Evolutionary conservation across 2,329 filamentous ascomycete species (phyloP), one percentile per base, ranked within the genome.

Genomic region (Scedosporium dehoogii): DNA sequence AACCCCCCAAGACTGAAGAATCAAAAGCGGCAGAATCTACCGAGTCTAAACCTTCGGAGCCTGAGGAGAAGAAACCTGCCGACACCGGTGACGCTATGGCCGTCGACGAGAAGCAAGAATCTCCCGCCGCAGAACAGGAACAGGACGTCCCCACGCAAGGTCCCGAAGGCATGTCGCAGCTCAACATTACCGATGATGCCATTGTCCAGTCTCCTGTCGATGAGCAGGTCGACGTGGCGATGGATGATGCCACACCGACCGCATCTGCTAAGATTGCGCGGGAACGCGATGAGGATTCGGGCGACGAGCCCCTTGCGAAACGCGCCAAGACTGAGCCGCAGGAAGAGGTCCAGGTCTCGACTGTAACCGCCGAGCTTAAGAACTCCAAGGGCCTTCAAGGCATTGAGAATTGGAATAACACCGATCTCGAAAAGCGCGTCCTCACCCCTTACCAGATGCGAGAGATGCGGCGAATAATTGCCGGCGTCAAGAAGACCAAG

Each of bases 401-500:
- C 42, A 66, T 77, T 4, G 71, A 74, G 38, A 72, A 72, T 23
- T 75, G 81, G 71, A 72, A 72, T 18, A 77, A 82, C 61, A 58
- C 72, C 0, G 73, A 75, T 3, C 74, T 78, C 1, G 76, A 80
- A 67, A 72, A 74, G 60, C 75, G 78, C 58, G 72, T 77, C 1
- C 82, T 91, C 61, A 86, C 86, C 1, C 68, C 75, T 0, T 79
- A 80, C 61, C 85, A 89, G 67, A 80, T 79, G 63, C 83, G 83
- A 60, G 86, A 85, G 67, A 79, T 90, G 53, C 75, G 87, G 41
- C 84, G 85, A 65, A 81, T 87, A 38, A 76, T 93, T 60, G 87
- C 85, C 38, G 86, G 88, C 60, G 81, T 93, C 63, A 96, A 96
- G 77, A 94, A 96, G 75, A 92, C 91, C 57, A 91, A 93, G 72